A percentile compares a stretch with the other conserved stretches of the same genome.
Evolutionary conservation across 495 filamentous ascomycete genomes (phyloP).

Genomic region (Talaromyces ruber): DNA sequence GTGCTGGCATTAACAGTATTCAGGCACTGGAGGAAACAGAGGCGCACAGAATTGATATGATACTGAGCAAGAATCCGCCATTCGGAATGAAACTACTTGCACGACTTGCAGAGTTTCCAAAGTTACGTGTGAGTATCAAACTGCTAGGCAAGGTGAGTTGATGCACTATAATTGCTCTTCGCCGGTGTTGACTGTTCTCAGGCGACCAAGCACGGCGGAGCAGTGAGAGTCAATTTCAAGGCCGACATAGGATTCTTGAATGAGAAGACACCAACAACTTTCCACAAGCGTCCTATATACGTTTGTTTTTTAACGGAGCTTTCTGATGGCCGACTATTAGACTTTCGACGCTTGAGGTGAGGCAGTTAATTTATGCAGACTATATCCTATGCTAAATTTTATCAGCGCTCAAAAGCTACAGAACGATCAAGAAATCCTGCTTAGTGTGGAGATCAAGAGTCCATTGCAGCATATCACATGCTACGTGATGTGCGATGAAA

Average conservation of each 20-base stretch:
- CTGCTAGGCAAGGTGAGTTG: constrained; percentile 39
- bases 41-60: constrained; percentile 62
- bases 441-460: constrained; percentile 49
- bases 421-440: constrained; percentile 50
- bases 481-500: constrained; percentile 79
- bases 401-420: constrained; percentile 57
- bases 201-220: constrained; percentile 29
- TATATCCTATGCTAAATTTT: neutral
- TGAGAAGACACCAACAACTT: constrained; percentile 49
- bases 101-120: constrained; percentile 63
- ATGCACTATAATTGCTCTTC: neutral
- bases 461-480: constrained; percentile 55
- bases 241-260: constrained; percentile 69
- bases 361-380: neutral
- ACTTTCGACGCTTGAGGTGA: constrained; percentile 68
- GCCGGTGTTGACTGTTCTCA: constrained; percentile 11
- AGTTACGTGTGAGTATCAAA: constrained; percentile 51
- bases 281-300: constrained; percentile 52
- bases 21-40: constrained; percentile 62
- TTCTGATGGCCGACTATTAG: constrained; percentile 62
- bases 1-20: constrained; percentile 61
- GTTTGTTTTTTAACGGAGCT: constrained; percentile 71
- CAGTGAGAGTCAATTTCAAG: constrained; percentile 53
- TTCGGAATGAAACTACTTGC: constrained; percentile 66
- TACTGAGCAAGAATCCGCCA: constrained; percentile 71